Conservation (phyloP, 345 rosid genomes). For the Brassica nigra region DNA sequence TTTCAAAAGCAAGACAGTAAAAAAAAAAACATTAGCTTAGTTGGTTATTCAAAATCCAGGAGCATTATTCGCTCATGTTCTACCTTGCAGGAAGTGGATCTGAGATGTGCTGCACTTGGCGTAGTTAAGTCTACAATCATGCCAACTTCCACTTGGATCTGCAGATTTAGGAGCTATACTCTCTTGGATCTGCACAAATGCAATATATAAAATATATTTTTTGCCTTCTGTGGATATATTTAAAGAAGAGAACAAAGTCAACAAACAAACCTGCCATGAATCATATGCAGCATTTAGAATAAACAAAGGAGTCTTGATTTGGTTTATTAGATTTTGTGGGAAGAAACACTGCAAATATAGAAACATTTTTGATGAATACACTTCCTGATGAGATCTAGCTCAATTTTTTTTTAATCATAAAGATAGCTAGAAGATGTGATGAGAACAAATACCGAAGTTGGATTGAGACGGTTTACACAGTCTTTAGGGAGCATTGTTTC, state of each 20-base stretch:
- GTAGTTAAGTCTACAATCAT: constrained; percentile 40
- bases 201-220: background rate
- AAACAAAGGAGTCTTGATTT: constrained; percentile 41
- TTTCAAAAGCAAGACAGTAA: background rate
- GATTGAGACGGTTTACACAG: constrained; percentile 39
- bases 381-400: background rate
- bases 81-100: constrained; percentile 44
- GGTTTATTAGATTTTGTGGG: constrained; percentile 40
- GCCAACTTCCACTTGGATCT: constrained; percentile 42
- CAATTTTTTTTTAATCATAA: background rate
- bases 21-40: background rate
- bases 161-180: constrained; percentile 43
- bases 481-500: constrained; percentile 24
- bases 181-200: constrained; percentile 36
- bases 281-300: constrained; percentile 44
- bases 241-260: background rate
- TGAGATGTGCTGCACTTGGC: constrained; percentile 32
- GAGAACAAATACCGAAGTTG: constrained; percentile 36
- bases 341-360: constrained; percentile 40
- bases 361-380: constrained; percentile 1
- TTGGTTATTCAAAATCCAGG: constrained; percentile 10
- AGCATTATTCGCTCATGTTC: constrained; percentile 11
- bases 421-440: constrained; percentile 5
- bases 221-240: background rate
- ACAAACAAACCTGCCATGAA: constrained; percentile 41